Evolutionary conservation across 352 stramenopile genomes (phyloP), one percentile per base, ranked within the genome.

Genomic region (Phytopythium kandeliae): DNA sequence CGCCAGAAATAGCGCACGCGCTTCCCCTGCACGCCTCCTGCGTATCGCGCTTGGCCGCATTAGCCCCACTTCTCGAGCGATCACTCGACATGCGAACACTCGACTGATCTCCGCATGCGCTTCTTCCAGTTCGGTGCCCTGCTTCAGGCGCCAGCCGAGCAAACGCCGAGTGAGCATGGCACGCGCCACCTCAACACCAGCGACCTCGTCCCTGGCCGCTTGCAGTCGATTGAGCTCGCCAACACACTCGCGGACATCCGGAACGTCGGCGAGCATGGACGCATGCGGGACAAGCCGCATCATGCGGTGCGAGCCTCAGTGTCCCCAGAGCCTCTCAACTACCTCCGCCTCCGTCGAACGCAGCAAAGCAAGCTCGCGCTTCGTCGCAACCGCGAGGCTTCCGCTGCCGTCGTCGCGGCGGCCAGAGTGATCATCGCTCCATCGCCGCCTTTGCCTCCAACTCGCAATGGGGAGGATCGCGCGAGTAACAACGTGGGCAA

Each of bases 271-370:
- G 28, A 31, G 4, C 28, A 31, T 31, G 28, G 28, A 31, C 28
- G 9, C 9, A 31, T 4, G 28, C 4, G 28, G 4, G 35, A 6
- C 35, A 40, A 40, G 16, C n/a, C n/a, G 9, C 4, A 31, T 9
- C 28, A 31, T 9, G 28, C 28, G 28, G 4, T 37, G 37, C 44
- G 21, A 37, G 22, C 40, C 45, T 10, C 28, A 31, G 38, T 69
- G 30, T 13, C 53, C 0, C 64, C 65, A 0, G 75, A 86, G 45
- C 66, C 70, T 4, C 70, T 90, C 57, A 71, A 88, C 55, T 90
- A 88, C 65, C 48, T 90, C 13, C 69, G 67, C 15, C 57, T 86
- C 12, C 72, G 79, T 11, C 71, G 79, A 33, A 90, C 74, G 7
- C 63, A 84, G 41, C 62, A 74, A 16, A 88, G 76, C 56, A 69